A percentile compares a stretch with the other conserved stretches of the same genome.
Conservation (phyloP, 768 basidiomycete species). For the Pleurotus sapidus region DNA sequence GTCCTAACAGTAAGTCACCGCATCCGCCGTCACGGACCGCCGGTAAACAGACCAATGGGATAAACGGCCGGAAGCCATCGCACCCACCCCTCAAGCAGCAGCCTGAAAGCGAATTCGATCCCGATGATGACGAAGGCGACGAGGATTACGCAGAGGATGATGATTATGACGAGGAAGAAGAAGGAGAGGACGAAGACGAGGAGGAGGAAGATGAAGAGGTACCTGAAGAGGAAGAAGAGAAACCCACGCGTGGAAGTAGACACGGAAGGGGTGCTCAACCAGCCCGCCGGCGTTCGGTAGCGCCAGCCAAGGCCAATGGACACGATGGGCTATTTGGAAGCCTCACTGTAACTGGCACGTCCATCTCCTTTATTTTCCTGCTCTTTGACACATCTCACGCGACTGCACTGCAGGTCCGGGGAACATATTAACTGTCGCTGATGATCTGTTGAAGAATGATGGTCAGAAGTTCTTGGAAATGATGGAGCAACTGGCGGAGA, state of each 20-base stretch:
- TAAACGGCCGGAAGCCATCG: conserved; percentile 1
- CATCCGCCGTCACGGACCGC: conserved; percentile 42
- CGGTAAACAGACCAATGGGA: conserved; percentile 21
- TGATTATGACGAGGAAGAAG: conserved; percentile 38
- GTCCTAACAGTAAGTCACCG: conserved; percentile 27
- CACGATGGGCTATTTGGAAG: conserved; percentile 74
- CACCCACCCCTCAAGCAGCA: conserved; percentile 21
- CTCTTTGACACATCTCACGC: conserved; percentile 14
- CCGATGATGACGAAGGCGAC: conserved; percentile 71
- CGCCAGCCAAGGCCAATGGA: conserved; percentile 42
- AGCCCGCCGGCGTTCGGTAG: conserved; percentile 8
- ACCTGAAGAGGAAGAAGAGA: conserved; percentile 47
- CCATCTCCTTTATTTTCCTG: conserved; percentile 9
- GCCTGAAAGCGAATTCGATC: conserved; percentile 62
- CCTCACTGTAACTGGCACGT: conserved; percentile 79
- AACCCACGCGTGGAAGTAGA: conserved; percentile 25
- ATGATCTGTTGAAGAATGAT: conserved; percentile 97
- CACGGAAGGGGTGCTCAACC: conserved; percentile 12
- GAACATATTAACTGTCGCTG: conserved; percentile 96
- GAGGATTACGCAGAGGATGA: conserved; percentile 44
- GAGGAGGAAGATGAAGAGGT: conserved; percentile 48
- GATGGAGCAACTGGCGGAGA: conserved; percentile 99
- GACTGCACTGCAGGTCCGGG: conserved; percentile 57
- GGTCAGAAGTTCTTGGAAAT: conserved; percentile 99
- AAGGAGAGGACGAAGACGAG: conserved; percentile 31